Percentiles rank a stretch among this genome's conserved stretches.
Conservation (phyloP, 108 stramenopile species). For the Pseudonitzschia multiseries region DNA sequence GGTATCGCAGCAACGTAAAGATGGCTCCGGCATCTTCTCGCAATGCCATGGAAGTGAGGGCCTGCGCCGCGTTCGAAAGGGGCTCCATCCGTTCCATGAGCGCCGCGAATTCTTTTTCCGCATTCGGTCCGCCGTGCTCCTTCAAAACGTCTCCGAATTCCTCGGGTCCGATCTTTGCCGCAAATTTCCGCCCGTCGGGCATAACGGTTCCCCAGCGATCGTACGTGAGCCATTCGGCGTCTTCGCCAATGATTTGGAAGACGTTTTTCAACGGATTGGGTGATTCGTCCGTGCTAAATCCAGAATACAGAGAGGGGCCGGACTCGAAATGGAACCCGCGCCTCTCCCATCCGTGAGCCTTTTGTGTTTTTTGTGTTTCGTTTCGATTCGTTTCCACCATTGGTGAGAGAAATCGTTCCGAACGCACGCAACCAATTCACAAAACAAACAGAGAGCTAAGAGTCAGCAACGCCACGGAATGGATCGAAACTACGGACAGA, state of each 20-base stretch:
- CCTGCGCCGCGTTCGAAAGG: slow-evolving; percentile 69
- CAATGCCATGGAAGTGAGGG: slow-evolving; percentile 66
- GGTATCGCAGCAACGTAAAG: slow-evolving; percentile 71
- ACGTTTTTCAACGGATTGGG: slow-evolving; percentile 94
- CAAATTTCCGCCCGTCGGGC: slow-evolving; percentile 78
- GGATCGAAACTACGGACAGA: too few species aligned
- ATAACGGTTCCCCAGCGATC: slow-evolving; percentile 88
- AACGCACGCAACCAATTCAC: too few species aligned
- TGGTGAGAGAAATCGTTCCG: too few species aligned
- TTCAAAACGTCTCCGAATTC: slow-evolving; percentile 69
- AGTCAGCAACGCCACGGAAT: too few species aligned
- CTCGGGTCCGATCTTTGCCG: slow-evolving; percentile 77
- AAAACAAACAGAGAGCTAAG: too few species aligned
- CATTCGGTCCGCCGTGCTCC: slow-evolving; percentile 67
- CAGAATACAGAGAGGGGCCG: slow-evolving; percentile 91
- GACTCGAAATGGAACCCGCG: slow-evolving; percentile 91
- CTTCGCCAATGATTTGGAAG: slow-evolving; percentile 90
- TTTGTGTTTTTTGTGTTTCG: neutral
- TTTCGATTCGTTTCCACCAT: too few species aligned
- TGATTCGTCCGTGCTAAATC: slow-evolving; percentile 65
- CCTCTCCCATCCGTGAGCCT: slow-evolving; percentile 63
- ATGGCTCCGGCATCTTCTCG: slow-evolving; percentile 67
- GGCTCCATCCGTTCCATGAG: slow-evolving; percentile 70
- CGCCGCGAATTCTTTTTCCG: slow-evolving; percentile 70
- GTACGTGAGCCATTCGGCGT: slow-evolving; percentile 66